phyloP scores from a whole-genome alignment of 129 eudicot species.

The Ambrosia trifida region DNA sequence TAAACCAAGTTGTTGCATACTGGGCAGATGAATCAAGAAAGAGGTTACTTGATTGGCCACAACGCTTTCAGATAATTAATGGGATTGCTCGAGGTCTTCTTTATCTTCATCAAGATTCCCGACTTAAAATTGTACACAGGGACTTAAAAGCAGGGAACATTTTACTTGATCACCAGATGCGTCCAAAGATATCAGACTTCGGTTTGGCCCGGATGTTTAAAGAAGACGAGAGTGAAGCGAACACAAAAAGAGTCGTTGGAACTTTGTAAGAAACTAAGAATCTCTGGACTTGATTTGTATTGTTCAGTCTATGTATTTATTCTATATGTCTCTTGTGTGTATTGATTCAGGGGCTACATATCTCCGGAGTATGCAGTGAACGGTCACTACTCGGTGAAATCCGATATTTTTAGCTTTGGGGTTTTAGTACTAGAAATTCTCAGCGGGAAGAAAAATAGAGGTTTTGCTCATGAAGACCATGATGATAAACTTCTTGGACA shows the following conservation, averaged over 20 bases:
- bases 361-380: background rate
- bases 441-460: background rate
- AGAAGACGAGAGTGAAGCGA: background rate
- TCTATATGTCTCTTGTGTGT: background rate
- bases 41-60: background rate
- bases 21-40: background rate
- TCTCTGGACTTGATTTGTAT: background rate
- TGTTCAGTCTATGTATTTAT: background rate
- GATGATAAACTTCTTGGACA: background rate
- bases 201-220: background rate
- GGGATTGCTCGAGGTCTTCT: conserved; percentile 7
- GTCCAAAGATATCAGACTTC: background rate
- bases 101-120: conserved; percentile 1
- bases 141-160: conserved; percentile 9
- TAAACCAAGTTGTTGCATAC: background rate
- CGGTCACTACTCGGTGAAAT: background rate
- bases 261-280: background rate
- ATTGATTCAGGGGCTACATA: background rate
- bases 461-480: no score
- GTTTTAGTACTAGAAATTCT: background rate
- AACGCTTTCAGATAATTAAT: background rate
- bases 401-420: background rate
- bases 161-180: background rate
- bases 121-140: conserved; percentile 1
- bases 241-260: no score